Evolutionary conservation across 345 rosid species (phyloP).

Genomic region (Microcos paniculata): DNA sequence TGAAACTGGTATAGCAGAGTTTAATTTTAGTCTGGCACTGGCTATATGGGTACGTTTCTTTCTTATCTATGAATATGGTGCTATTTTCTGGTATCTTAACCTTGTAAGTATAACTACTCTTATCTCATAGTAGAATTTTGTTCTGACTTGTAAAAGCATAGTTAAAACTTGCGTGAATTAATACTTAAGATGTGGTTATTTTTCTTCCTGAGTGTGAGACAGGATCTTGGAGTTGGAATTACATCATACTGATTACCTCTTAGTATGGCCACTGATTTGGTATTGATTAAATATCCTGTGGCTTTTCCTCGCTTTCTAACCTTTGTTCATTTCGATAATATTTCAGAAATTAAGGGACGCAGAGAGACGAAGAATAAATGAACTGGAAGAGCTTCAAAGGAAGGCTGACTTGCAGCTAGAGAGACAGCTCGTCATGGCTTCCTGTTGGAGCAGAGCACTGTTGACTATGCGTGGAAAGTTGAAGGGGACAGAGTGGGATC

Average conservation of each 20-base stretch:
- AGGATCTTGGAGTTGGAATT: not conserved
- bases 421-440: constrained; percentile 92
- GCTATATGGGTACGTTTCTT: not conserved
- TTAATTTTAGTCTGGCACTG: not conserved
- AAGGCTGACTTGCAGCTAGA: constrained; percentile 79
- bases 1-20: not conserved
- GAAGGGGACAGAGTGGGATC: constrained; percentile 93
- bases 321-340: constrained; percentile 1
- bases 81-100: not conserved
- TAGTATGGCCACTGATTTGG: not conserved
- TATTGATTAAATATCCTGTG: not conserved
- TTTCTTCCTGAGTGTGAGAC: not conserved
- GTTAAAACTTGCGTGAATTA: not conserved
- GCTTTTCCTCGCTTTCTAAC: not conserved
- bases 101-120: not conserved
- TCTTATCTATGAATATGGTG: not conserved
- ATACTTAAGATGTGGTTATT: not conserved
- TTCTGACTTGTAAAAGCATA: not conserved
- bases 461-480: constrained; percentile 73
- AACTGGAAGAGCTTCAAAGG: constrained; percentile 70
- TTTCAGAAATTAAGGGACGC: constrained; percentile 63
- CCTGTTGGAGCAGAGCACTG: constrained; percentile 80
- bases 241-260: not conserved
- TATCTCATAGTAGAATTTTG: not conserved
- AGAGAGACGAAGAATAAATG: constrained; percentile 62